These are phyloP conservation scores for Kwoniella shandongensis DNA, from an alignment of 768 basidiomycete species.

Conservation along the genomic window DNA sequence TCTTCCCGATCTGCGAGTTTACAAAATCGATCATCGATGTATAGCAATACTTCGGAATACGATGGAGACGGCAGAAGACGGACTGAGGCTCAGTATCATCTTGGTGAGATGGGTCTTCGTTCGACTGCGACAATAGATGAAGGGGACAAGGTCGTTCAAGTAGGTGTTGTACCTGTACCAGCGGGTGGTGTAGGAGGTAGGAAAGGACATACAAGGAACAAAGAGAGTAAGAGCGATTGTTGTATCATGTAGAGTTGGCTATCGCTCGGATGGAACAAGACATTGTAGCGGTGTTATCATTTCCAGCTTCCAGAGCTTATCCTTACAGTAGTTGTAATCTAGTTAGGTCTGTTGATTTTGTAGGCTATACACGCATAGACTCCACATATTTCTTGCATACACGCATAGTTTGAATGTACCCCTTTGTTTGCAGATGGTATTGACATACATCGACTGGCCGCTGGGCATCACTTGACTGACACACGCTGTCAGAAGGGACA, in stretches of 20 bases:
- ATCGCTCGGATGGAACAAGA: no score
- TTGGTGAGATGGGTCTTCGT: neutral
- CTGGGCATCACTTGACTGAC: no score
- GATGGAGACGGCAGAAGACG: slow-evolving; percentile 8
- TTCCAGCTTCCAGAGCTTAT: no score
- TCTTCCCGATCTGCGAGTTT: slow-evolving; percentile 12
- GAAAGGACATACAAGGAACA: slow-evolving; percentile 7
- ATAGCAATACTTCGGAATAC: slow-evolving; percentile 12
- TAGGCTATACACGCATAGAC: no score
- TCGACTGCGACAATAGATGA: neutral
- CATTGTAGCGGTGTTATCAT: no score
- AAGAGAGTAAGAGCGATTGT: slow-evolving; percentile 35
- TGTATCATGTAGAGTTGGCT: slow-evolving; percentile 10
- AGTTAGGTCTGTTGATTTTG: no score
- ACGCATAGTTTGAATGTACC: no score
- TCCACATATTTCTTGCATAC: no score
- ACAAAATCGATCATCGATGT: slow-evolving; percentile 15
- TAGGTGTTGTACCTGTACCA: slow-evolving; percentile 3
- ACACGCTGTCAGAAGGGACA: no score
- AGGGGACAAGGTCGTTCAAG: neutral
- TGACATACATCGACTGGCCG: no score
- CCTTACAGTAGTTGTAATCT: no score
- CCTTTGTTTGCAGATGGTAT: no score
- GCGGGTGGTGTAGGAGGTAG: neutral
- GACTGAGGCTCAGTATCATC: slow-evolving; percentile 9